Evolutionary conservation across 192 early-diverging fungal species (phyloP).

Genomic region (Geranomyces variabilis): DNA sequence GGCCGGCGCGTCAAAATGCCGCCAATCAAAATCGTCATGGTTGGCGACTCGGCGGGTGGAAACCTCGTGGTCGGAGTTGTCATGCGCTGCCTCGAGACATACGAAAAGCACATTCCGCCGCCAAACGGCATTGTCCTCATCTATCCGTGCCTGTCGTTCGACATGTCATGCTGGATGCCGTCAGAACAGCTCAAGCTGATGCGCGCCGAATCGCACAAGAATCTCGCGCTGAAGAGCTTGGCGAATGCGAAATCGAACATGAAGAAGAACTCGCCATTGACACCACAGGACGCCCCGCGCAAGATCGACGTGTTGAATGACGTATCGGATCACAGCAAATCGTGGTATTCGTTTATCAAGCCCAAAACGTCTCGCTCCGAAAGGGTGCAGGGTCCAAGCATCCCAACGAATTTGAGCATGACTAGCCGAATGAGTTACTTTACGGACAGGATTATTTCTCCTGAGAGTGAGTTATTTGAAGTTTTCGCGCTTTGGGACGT

Average conservation of each 20-base stretch:
- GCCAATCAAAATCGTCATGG: conserved; percentile 73
- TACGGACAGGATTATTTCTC: conserved; percentile 82
- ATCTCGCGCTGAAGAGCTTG: conserved; percentile 43
- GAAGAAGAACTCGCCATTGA: conserved; percentile 68
- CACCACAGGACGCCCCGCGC: conserved; percentile 51
- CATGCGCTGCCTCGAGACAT: conserved; percentile 75
- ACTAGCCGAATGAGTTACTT: conserved; percentile 67
- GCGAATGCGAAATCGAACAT: conserved; percentile 69
- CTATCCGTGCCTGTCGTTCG: conserved; percentile 91
- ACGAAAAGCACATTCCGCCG: conserved; percentile 55
- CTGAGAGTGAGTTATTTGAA: conserved; percentile 56
- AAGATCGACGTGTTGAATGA: conserved; percentile 53
- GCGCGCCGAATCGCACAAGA: conserved; percentile 59
- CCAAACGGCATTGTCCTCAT: conserved; percentile 81
- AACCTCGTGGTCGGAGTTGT: conserved; percentile 80
- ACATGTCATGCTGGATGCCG: conserved; percentile 92
- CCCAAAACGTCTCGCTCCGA: conserved; percentile 8
- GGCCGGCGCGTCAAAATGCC: conserved; percentile 35
- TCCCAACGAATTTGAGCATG: conserved; percentile 49
- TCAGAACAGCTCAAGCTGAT: conserved; percentile 61
- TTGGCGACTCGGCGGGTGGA: conserved; percentile 97
- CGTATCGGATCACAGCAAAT: conserved; percentile 42
- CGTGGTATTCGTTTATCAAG: conserved; percentile 46
- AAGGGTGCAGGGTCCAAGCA: conserved; percentile 30
- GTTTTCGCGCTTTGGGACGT: not conserved